phyloP scores from a whole-genome alignment of 441 rosid genomes.

The Capsella rubella region DNA sequence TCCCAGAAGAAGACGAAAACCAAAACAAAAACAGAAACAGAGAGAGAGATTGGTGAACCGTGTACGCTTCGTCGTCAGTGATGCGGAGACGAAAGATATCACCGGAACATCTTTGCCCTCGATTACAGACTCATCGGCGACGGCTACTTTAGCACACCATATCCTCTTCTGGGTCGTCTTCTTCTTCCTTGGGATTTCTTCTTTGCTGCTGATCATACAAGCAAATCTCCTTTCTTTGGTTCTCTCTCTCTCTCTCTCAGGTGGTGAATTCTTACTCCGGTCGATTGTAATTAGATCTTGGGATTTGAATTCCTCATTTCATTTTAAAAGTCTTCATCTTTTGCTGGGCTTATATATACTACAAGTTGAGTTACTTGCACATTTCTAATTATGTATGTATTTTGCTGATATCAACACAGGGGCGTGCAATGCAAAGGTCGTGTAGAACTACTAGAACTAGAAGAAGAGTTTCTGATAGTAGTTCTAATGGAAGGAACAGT shows the following conservation, averaged over 20 bases:
- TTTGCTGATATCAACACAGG: conserved; percentile 39
- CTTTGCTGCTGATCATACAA: not conserved
- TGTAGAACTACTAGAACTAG: conserved; percentile 52
- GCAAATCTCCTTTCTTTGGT: not conserved
- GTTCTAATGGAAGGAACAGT: conserved; percentile 46
- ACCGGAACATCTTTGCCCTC: conserved; percentile 25
- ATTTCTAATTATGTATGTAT: conserved; percentile 15
- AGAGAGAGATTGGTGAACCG: conserved; percentile 2
- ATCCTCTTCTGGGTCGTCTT: not conserved
- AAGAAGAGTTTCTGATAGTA: conserved; percentile 64
- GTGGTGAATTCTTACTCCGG: conserved; percentile 23
- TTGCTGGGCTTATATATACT: not conserved
- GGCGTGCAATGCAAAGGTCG: conserved; percentile 90
- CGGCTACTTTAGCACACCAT: conserved; percentile 2
- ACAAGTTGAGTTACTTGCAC: not conserved
- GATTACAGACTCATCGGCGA: not conserved
- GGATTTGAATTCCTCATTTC: not conserved
- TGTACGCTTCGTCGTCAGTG: conserved; percentile 28
- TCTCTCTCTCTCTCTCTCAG: conserved; percentile 22
- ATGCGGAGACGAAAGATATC: conserved; percentile 5
- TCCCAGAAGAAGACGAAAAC: not conserved
- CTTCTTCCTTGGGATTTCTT: not conserved
- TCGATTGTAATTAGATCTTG: conserved; percentile 13
- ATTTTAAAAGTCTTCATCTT: not conserved
- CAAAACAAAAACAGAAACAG: not conserved